phyloP scores from a whole-genome alignment of 1,139 yeast genomes.

The Suhomyces anneliseae region DNA sequence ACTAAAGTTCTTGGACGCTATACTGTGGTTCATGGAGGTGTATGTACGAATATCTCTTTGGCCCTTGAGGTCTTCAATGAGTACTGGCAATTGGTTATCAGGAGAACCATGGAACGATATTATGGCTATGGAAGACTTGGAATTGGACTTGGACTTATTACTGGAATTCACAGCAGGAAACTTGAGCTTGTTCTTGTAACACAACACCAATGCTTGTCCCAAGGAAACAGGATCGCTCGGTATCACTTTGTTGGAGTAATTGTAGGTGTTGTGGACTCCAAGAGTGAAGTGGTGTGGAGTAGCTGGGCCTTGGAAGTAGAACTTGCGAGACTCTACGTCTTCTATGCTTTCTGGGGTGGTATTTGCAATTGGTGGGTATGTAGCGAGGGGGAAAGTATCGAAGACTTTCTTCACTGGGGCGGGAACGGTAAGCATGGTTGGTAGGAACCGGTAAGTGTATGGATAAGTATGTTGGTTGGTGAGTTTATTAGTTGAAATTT shows the following conservation, averaged over 20 bases:
- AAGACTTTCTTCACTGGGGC: constrained; percentile 41
- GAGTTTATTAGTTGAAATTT: no score
- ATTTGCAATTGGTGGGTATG: constrained; percentile 31
- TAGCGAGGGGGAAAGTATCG: constrained; percentile 48
- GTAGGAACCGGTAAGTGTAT: background rate
- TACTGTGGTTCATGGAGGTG: constrained; percentile 21
- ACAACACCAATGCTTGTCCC: constrained; percentile 32
- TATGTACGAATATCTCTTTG: constrained; percentile 26
- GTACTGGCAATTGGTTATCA: constrained; percentile 43
- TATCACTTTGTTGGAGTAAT: constrained; percentile 15
- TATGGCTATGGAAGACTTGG: constrained; percentile 20
- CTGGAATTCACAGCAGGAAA: constrained; percentile 23
- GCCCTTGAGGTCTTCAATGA: constrained; percentile 39
- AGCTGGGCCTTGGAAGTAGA: constrained; percentile 11
- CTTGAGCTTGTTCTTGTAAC: constrained; percentile 32
- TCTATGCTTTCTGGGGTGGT: constrained; percentile 18
- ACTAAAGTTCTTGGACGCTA: constrained; percentile 19
- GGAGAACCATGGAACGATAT: constrained; percentile 43
- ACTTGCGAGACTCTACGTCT: constrained; percentile 14
- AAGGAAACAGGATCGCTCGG: constrained; percentile 51
- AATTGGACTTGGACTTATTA: background rate
- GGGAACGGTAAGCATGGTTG: constrained; percentile 38
- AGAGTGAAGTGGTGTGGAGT: constrained; percentile 28
- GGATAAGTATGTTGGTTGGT: no score
- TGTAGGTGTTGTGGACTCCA: constrained; percentile 40